These are phyloP conservation scores for Trichomonascaceae sp. DNA, from an alignment of 1,139 yeast genomes.

Conservation along the genomic window DNA sequence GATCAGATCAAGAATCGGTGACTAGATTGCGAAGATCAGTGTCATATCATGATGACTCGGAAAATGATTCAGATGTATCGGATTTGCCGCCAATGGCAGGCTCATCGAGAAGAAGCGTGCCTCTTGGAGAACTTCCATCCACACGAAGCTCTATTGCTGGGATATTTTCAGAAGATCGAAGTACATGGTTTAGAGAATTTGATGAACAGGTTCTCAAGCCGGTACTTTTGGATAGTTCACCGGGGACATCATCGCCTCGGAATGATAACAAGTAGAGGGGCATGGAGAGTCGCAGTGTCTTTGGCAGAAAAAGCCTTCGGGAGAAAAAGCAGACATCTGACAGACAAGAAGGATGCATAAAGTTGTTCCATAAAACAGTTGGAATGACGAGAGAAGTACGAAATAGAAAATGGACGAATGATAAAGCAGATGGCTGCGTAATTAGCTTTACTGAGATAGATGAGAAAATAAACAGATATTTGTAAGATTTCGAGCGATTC, in stretches of 20 bases:
- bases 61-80: conserved; percentile 26
- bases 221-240: conserved; percentile 61
- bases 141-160: conserved; percentile 19
- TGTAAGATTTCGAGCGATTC: too few species aligned
- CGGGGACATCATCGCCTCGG: conserved; percentile 17
- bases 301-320: too few species aligned
- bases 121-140: conserved; percentile 35
- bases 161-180: conserved; percentile 57
- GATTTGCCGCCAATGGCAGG: conserved; percentile 31
- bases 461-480: too few species aligned
- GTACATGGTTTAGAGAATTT: conserved; percentile 87
- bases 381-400: neutral
- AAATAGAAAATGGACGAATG: neutral
- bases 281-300: too few species aligned
- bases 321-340: too few species aligned
- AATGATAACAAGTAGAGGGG: neutral
- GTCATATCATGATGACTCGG: conserved; percentile 24
- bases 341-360: too few species aligned
- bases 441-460: too few species aligned
- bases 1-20: conserved; percentile 8
- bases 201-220: conserved; percentile 97
- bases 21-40: conserved; percentile 20
- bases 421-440: neutral
- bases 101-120: conserved; percentile 14
- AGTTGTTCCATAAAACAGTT: neutral